These are phyloP conservation scores for Pezicula rhizophila DNA, from an alignment of 2,329 filamentous ascomycete genomes.

Conservation along the genomic window DNA sequence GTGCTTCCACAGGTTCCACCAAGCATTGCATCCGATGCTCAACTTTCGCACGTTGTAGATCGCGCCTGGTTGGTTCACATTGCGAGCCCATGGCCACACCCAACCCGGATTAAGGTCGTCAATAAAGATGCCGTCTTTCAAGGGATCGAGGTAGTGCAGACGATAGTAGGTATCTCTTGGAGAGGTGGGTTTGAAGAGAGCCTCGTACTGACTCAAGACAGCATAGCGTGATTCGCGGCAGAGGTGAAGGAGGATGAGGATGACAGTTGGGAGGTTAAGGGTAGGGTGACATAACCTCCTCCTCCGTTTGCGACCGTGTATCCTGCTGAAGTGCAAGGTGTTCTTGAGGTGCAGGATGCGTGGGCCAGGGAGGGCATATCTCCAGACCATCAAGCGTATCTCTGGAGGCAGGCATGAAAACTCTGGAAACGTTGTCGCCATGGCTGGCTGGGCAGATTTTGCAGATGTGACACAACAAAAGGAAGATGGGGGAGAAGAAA, in stretches of 20 bases:
- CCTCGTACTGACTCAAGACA: not conserved
- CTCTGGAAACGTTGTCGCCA: not conserved
- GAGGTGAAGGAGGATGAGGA: not conserved
- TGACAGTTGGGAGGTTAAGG: not conserved
- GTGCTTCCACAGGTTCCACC: slow-evolving; percentile 1
- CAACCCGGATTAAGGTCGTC: not conserved
- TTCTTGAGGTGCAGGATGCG: slow-evolving; percentile 27
- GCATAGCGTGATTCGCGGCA: slow-evolving; percentile 1
- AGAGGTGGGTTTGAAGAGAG: not conserved
- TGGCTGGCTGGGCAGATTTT: not conserved
- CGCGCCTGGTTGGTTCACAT: not conserved
- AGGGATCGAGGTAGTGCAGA: not conserved
- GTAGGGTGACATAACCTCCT: not conserved
- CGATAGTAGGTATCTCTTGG: not conserved
- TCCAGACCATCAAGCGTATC: slow-evolving; percentile 30
- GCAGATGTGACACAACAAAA: not conserved
- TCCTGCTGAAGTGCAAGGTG: not conserved
- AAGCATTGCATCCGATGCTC: slow-evolving; percentile 1
- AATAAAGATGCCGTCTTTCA: slow-evolving; percentile 1
- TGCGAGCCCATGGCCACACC: not conserved
- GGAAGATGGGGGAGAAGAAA: not conserved
- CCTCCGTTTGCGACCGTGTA: not conserved
- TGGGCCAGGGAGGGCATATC: slow-evolving; percentile 36
- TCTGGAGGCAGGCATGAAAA: slow-evolving; percentile 3
- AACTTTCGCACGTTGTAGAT: not conserved